Conservation (phyloP, 257 asterid genomes). For the Nicotiana tomentosiformis region DNA sequence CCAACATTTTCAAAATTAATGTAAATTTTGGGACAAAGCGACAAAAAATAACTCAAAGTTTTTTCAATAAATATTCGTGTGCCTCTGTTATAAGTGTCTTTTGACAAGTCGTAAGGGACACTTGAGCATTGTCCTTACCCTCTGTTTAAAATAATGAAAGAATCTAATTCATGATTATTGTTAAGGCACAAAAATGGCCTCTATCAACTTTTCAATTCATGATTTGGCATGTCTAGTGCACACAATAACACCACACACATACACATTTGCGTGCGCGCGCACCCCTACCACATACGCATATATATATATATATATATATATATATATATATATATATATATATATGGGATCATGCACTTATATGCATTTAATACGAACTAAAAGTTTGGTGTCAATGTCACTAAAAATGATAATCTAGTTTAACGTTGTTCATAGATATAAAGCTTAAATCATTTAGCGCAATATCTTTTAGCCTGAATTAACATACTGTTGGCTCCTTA, state of each 20-base stretch:
- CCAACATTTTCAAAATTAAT: background rate
- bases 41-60: background rate
- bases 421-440: background rate
- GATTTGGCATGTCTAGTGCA: background rate
- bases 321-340: too few relatives aligned
- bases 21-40: background rate
- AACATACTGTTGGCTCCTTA: too few relatives aligned
- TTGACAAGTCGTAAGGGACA: background rate
- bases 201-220: background rate
- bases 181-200: background rate
- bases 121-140: background rate
- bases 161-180: background rate
- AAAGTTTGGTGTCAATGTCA: background rate
- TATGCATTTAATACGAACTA: background rate
- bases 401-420: background rate
- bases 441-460: background rate
- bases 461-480: background rate
- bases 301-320: too few relatives aligned
- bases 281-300: too few relatives aligned
- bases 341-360: background rate
- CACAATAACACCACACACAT: background rate
- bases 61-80: background rate
- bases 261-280: too few relatives aligned
- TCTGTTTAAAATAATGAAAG: background rate
- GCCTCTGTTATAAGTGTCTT: background rate